Percentiles rank a stretch among this genome's conserved stretches.
Evolutionary conservation across 2,329 filamentous ascomycete genomes (phyloP).

Genomic region (Gyromitra esculenta): DNA sequence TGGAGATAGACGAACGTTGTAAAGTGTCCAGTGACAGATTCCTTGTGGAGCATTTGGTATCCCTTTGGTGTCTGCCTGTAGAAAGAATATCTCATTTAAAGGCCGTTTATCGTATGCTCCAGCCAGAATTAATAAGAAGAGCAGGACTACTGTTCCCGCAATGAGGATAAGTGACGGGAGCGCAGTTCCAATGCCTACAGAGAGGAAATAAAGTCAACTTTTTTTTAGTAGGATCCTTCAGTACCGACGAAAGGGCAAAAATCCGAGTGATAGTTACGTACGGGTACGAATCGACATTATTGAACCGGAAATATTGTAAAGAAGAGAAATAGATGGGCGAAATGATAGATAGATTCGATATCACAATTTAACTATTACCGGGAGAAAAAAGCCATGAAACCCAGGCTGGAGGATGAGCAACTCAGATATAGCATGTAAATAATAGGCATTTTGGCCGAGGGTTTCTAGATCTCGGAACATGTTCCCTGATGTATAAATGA

Average conservation of each 20-base stretch:
- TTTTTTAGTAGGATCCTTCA: constrained; percentile 8
- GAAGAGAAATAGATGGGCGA: constrained; percentile 13
- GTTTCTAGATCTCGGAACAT: background rate
- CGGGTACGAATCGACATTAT: constrained; percentile 41
- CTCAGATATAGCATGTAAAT: constrained; percentile 33
- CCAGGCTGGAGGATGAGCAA: constrained; percentile 22
- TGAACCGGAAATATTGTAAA: constrained; percentile 13
- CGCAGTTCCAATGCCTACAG: constrained; percentile 49
- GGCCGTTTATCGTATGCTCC: constrained; percentile 68
- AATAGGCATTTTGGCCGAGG: constrained; percentile 20
- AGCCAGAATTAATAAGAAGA: constrained; percentile 73
- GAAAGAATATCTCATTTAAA: constrained; percentile 83
- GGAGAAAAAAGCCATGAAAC: constrained; percentile 13
- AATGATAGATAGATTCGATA: constrained; percentile 20
- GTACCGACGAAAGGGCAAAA: background rate
- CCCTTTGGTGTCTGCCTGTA: constrained; percentile 77
- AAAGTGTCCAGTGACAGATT: constrained; percentile 85
- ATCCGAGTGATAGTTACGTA: constrained; percentile 40
- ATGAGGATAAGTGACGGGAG: constrained; percentile 69
- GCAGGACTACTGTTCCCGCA: constrained; percentile 70
- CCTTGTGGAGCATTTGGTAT: constrained; percentile 74
- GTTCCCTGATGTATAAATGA: constrained; percentile 41
- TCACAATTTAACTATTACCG: constrained; percentile 23
- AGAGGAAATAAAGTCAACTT: background rate
- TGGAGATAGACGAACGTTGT: constrained; percentile 77